Conservation (phyloP, 768 basidiomycete genomes). For the Leccinum disarticulatum region DNA sequence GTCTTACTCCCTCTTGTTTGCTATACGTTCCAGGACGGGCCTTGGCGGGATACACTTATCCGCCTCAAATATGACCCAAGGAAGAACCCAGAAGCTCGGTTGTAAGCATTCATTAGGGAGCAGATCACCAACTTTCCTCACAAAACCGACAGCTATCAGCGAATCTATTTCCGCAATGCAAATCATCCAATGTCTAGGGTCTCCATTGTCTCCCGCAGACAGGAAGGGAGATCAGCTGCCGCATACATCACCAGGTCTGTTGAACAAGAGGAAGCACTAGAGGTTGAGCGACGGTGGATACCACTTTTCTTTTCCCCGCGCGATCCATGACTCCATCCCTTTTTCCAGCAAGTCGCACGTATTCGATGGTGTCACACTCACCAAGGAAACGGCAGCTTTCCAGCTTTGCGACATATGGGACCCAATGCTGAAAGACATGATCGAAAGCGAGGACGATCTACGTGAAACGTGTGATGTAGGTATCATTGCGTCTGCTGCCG, state of each 20-base stretch:
- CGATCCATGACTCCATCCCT: neutral
- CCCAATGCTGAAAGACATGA: slow-evolving; percentile 78
- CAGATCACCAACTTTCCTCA: neutral
- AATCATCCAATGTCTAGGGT: slow-evolving; percentile 78
- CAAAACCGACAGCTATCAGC: slow-evolving; percentile 73
- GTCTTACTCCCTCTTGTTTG: slow-evolving; percentile 74
- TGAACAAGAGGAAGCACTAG: slow-evolving; percentile 34
- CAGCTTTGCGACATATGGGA: slow-evolving; percentile 93
- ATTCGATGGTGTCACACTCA: slow-evolving; percentile 81
- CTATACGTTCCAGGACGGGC: slow-evolving; percentile 92
- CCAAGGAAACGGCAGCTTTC: slow-evolving; percentile 88
- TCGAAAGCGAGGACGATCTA: slow-evolving; percentile 67
- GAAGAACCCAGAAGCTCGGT: slow-evolving; percentile 63
- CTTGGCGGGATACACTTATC: slow-evolving; percentile 88
- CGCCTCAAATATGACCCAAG: slow-evolving; percentile 90
- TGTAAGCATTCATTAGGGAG: slow-evolving; percentile 52
- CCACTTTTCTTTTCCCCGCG: neutral
- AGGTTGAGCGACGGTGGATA: slow-evolving; percentile 33
- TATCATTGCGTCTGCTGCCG: slow-evolving; percentile 5
- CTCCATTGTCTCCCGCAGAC: slow-evolving; percentile 67
- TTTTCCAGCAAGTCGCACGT: slow-evolving; percentile 65
- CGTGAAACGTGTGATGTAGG: slow-evolving; percentile 76
- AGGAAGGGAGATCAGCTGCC: slow-evolving; percentile 40
- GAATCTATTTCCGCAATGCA: slow-evolving; percentile 86
- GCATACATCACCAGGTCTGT: slow-evolving; percentile 30